phyloP scores from a whole-genome alignment of 2,329 filamentous ascomycete genomes.

The Botryotinia calthae region DNA sequence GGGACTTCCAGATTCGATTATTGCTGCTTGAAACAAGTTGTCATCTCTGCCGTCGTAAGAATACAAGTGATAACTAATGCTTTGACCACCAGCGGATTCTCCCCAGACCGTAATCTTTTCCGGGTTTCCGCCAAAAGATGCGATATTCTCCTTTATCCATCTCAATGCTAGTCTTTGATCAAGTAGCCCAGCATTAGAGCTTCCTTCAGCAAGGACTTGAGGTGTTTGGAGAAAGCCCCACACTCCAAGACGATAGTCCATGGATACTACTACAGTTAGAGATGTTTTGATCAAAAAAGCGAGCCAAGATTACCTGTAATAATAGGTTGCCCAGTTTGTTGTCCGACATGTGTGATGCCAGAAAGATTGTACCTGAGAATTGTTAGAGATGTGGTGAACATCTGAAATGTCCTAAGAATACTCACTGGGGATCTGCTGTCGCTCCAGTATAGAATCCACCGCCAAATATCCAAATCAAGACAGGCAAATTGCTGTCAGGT shows the following conservation, averaged over 20 bases:
- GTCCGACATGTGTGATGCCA: conserved; percentile 55
- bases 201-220: conserved; percentile 47
- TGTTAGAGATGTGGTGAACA: background rate
- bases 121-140: conserved; percentile 44
- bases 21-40: conserved; percentile 52
- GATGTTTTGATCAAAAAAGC: background rate
- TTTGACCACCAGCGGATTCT: conserved; percentile 51
- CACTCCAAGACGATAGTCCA: conserved; percentile 61
- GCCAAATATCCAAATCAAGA: conserved; percentile 57
- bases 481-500: conserved; percentile 41
- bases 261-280: conserved; percentile 43
- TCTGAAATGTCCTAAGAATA: background rate
- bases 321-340: conserved; percentile 51
- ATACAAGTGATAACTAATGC: conserved; percentile 53
- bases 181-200: conserved; percentile 64
- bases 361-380: conserved; percentile 56
- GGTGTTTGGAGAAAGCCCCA: conserved; percentile 66
- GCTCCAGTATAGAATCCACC: conserved; percentile 53
- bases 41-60: conserved; percentile 56
- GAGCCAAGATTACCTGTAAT: conserved; percentile 42
- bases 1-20: conserved; percentile 50
- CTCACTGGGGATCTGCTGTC: conserved; percentile 47
- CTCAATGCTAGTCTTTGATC: conserved; percentile 56
- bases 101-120: conserved; percentile 44
- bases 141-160: conserved; percentile 59